These are phyloP conservation scores for Raffaelea albimanens DNA, from an alignment of 2,329 filamentous ascomycete species.

Conservation along the genomic window DNA sequence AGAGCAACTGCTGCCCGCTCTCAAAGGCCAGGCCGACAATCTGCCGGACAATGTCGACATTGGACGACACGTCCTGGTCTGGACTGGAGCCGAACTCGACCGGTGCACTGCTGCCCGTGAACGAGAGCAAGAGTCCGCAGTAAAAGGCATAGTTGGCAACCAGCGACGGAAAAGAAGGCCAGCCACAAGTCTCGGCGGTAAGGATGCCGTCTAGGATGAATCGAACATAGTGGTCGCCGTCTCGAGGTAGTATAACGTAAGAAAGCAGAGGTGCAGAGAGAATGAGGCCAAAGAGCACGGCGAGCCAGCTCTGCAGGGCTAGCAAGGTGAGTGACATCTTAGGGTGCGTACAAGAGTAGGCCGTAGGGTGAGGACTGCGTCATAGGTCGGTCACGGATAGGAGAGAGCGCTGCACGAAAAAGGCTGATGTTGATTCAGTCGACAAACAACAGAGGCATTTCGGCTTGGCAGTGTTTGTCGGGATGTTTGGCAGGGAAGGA, in stretches of 20 bases:
- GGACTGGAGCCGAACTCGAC: not conserved
- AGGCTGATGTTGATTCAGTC: no score
- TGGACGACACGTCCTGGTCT: not conserved
- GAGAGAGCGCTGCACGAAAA: no score
- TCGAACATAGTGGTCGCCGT: not conserved
- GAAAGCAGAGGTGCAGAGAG: not conserved
- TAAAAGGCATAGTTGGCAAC: slow-evolving; percentile 9
- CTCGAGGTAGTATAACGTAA: not conserved
- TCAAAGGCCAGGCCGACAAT: slow-evolving; percentile 7
- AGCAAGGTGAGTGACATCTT: not conserved
- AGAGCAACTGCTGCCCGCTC: not conserved
- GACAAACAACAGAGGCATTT: no score
- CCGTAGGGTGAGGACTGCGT: not conserved
- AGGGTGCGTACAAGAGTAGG: not conserved
- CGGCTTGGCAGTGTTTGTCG: no score
- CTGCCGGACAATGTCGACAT: not conserved
- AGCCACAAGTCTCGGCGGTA: not conserved
- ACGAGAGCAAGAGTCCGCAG: slow-evolving; percentile 3
- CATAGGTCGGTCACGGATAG: no score
- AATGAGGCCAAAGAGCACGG: not conserved
- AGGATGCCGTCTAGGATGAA: not conserved
- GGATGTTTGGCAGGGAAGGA: no score
- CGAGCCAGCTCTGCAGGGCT: not conserved
- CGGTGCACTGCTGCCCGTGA: not conserved
- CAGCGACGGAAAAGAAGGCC: not conserved